Conservation (phyloP, 2,329 filamentous ascomycete species). For the Diplocarpon rosae region DNA sequence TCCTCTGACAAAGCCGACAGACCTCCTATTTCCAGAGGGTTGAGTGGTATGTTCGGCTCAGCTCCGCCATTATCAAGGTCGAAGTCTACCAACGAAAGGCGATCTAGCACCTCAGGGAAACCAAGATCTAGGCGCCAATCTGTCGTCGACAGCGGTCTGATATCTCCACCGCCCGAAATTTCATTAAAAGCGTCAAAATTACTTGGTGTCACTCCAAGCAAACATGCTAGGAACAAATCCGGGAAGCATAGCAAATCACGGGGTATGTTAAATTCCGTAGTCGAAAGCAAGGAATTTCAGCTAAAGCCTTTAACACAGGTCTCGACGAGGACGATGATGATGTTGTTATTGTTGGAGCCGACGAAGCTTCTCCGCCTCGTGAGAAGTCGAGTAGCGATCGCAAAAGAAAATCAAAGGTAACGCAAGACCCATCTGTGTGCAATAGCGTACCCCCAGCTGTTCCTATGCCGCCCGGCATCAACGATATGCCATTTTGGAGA, state of each 20-base stretch:
- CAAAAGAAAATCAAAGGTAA: slow-evolving; percentile 33
- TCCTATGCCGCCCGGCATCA: slow-evolving; percentile 24
- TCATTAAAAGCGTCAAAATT: slow-evolving; percentile 70
- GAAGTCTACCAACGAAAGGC: slow-evolving; percentile 56
- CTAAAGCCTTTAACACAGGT: slow-evolving; percentile 16
- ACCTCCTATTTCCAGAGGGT: slow-evolving; percentile 34
- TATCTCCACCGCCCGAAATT: slow-evolving; percentile 58
- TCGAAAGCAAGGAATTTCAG: background rate
- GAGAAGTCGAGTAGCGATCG: slow-evolving; percentile 36
- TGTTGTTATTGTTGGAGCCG: slow-evolving; percentile 35
- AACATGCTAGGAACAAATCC: slow-evolving; percentile 37
- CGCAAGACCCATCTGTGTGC: slow-evolving; percentile 17
- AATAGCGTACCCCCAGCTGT: slow-evolving; percentile 21
- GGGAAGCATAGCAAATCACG: slow-evolving; percentile 36
- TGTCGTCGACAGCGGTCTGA: slow-evolving; percentile 53
- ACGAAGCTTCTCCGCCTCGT: slow-evolving; percentile 32
- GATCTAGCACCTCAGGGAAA: slow-evolving; percentile 42
- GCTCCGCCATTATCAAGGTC: slow-evolving; percentile 57
- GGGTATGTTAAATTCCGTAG: slow-evolving; percentile 21
- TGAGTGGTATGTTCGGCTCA: slow-evolving; percentile 56
- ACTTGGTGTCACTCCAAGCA: slow-evolving; percentile 47
- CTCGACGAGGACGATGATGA: slow-evolving; percentile 40
- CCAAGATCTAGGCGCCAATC: slow-evolving; percentile 58
- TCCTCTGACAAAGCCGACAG: slow-evolving; percentile 46
- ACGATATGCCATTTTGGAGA: slow-evolving; percentile 22